Evolutionary conservation across 1,284 basidiomycete genomes (phyloP).

Genomic region (Naganishia sp.): DNA sequence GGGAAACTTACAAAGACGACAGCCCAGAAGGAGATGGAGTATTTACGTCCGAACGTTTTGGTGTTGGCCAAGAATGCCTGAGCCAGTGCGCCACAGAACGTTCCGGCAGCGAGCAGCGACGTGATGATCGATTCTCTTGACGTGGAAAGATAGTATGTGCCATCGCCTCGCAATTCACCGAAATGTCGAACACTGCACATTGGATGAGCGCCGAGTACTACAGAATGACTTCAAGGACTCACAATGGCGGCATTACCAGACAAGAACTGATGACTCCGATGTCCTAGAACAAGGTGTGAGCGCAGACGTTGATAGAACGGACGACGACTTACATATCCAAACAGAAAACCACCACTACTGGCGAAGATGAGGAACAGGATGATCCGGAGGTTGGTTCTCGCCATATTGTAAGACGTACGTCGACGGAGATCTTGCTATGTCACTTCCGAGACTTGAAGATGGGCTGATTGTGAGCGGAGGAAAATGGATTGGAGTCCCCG

Average conservation of each 20-base stretch:
- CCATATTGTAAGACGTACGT: slow-evolving; percentile 1
- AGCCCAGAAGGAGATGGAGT: slow-evolving; percentile 75
- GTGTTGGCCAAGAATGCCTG: slow-evolving; percentile 75
- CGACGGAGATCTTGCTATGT: not conserved
- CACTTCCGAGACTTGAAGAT: not conserved
- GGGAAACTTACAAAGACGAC: slow-evolving; percentile 59
- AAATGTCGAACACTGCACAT: slow-evolving; percentile 26
- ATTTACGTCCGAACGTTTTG: slow-evolving; percentile 63
- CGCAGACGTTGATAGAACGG: not conserved
- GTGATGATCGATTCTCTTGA: slow-evolving; percentile 73
- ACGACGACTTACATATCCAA: slow-evolving; percentile 20
- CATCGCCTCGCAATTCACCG: slow-evolving; percentile 41
- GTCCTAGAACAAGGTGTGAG: slow-evolving; percentile 16
- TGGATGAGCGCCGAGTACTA: not conserved
- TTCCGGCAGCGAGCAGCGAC: slow-evolving; percentile 72
- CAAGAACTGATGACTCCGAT: slow-evolving; percentile 32
- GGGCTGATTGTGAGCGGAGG: not conserved
- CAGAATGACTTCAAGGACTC: not conserved
- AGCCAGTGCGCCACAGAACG: slow-evolving; percentile 64
- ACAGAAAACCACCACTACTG: slow-evolving; percentile 27
- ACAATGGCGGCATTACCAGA: slow-evolving; percentile 30
- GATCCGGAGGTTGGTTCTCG: slow-evolving; percentile 22
- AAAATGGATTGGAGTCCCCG: slow-evolving; percentile 19
- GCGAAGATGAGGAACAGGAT: slow-evolving; percentile 26
- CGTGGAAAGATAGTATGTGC: slow-evolving; percentile 61